Percentiles rank a stretch among this genome's conserved stretches.
Evolutionary conservation across 495 filamentous ascomycete genomes (phyloP).

Genomic region (Massariosphaeria phaeospora): DNA sequence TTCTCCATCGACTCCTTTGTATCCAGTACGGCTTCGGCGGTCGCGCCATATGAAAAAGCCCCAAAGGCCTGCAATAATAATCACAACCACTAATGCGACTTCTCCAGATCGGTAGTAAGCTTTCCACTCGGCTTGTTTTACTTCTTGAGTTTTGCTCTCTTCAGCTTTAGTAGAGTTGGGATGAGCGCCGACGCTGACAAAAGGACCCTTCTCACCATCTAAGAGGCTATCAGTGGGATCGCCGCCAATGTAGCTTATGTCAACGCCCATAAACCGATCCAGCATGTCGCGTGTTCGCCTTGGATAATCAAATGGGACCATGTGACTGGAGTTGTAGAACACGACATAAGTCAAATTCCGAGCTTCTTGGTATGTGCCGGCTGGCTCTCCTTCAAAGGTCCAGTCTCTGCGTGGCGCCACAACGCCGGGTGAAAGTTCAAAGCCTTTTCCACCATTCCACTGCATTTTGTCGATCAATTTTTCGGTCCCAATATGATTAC

Average conservation of each 20-base stretch:
- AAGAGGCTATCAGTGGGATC: conserved; percentile 76
- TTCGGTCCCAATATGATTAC: conserved; percentile 95
- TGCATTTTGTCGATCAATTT: conserved; percentile 83
- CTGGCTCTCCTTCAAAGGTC: conserved; percentile 87
- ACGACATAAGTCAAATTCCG: conserved; percentile 92
- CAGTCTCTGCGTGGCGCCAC: conserved; percentile 89
- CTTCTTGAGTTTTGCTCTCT: conserved; percentile 65
- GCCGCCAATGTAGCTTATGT: conserved; percentile 88
- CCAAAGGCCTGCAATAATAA: conserved; percentile 70
- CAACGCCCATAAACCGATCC: conserved; percentile 89
- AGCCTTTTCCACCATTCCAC: conserved; percentile 86
- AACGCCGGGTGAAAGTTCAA: conserved; percentile 81
- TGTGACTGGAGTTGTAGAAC: conserved; percentile 93
- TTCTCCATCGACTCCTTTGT: conserved; percentile 44
- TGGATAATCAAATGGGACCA: conserved; percentile 93
- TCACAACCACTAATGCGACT: conserved; percentile 79
- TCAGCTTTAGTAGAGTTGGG: conserved; percentile 71
- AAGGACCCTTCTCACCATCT: conserved; percentile 78
- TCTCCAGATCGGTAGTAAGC: conserved; percentile 92
- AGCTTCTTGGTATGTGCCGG: conserved; percentile 89
- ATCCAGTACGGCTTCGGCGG: conserved; percentile 52
- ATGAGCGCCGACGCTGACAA: conserved; percentile 83
- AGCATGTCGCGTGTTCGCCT: conserved; percentile 91
- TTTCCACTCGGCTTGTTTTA: conserved; percentile 83
- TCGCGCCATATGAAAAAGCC: conserved; percentile 82